Conservation (phyloP, 2,329 filamentous ascomycete genomes). For the Colletotrichum limetticola region DNA sequence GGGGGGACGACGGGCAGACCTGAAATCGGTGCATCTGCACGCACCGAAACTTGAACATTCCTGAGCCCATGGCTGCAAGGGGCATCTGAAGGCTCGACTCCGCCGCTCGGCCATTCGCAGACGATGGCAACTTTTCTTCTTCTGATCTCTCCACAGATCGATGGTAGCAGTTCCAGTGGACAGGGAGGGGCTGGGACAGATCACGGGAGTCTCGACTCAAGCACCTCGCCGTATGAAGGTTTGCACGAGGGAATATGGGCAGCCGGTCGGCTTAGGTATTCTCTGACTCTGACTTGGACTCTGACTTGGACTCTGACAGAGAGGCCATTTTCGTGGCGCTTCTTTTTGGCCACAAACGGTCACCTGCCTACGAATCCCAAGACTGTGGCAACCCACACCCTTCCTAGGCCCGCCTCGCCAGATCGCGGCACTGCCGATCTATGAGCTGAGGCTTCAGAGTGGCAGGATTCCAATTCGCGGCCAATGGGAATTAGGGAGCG, state of each 20-base stretch:
- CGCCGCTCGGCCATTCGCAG: conserved; percentile 18
- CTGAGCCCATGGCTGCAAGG: conserved; percentile 24
- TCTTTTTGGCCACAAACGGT: not conserved
- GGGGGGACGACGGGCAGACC: conserved; percentile 10
- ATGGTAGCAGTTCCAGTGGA: conserved; percentile 30
- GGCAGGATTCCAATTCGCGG: not conserved
- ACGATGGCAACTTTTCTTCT: conserved; percentile 23
- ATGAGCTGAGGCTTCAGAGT: conserved; percentile 14
- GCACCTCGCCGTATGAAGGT: conserved; percentile 6
- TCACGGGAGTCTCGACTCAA: conserved; percentile 22
- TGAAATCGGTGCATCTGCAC: conserved; percentile 14
- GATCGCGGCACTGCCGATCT: conserved; percentile 30
- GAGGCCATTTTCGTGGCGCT: not conserved
- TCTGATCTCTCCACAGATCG: conserved; percentile 32
- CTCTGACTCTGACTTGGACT: not conserved
- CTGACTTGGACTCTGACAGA: not conserved
- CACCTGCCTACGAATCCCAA: conserved; percentile 13
- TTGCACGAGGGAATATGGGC: not conserved
- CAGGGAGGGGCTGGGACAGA: conserved; percentile 27
- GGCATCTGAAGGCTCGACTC: conserved; percentile 8
- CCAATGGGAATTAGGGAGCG: not conserved
- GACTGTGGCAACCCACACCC: conserved; percentile 7
- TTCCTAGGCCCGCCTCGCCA: conserved; percentile 7
- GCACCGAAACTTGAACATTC: conserved; percentile 23
- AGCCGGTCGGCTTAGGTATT: not conserved